Base-by-base conservation (phyloP, 768 basidiomycete genomes). In the Cystobasidiopsis lactophilus region DNA sequence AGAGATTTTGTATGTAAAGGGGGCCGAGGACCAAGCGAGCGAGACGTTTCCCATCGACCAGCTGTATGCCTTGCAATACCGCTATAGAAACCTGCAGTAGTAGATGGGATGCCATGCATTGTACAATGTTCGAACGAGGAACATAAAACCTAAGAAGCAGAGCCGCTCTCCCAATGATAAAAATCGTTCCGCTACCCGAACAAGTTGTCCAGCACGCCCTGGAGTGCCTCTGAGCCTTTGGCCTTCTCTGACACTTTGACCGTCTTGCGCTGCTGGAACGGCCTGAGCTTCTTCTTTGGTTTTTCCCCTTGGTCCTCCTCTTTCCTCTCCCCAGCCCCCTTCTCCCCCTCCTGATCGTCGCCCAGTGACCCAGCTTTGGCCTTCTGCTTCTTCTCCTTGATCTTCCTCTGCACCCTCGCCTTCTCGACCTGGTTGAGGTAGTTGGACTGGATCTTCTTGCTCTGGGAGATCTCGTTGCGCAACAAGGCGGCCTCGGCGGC, bases 381-480 rank as follows among this genome's bases (percentile, higher is more conserved):
- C 30, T 26, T 33, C 40, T 29, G 26, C 53, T 51, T 51, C 45
- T 60, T 63, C 23, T 59, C 59, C 41, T 59, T 45, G 56, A 41
- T 58, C 35, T 55, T 49, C 18, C 7, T 23, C 18, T 54, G 39
- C 21, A 89, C 77, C 11, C 80, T 76, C 2, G 88, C 89, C 18
- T 88, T 75, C 63, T 95, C 91, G 27, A 98, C 93, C 56, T 93
- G 89, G 65, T 75, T 77, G 50, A 96, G 74, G 66, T 98, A 96
- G 35, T 89, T 84, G 41, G 77, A 76, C 64, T 98, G 89, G 67
- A 96, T 93, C 29, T 75, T 69, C 62, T 73, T 77, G 23, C 86
- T 91, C 61, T 88, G 81, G 0, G 84, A 75, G 24, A 98, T 74
- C 63, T 95, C 88, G 33, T 83, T 77, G 3, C 91, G 85, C n/a